Evolutionary conservation across 2,329 filamentous ascomycete species (phyloP).

Genomic region (Phialophora expanda): DNA sequence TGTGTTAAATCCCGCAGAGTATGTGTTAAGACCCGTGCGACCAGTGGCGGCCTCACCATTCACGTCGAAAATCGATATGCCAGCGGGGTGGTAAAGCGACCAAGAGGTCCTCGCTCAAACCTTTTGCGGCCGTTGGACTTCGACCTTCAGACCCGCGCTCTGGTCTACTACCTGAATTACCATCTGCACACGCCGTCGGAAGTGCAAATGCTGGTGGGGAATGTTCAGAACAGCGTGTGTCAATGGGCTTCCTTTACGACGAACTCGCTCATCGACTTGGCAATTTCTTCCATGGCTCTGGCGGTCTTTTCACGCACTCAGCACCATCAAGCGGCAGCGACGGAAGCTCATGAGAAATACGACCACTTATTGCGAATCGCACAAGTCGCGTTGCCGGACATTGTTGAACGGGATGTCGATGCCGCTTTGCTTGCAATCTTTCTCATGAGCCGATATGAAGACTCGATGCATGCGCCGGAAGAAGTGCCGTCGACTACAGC

Average conservation of each 20-base stretch:
- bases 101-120: constrained; percentile 43
- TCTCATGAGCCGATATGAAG: constrained; percentile 41
- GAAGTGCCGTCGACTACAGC: background rate
- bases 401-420: constrained; percentile 30
- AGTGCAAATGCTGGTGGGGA: constrained; percentile 26
- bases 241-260: constrained; percentile 24
- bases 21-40: constrained; percentile 32
- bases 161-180: constrained; percentile 40
- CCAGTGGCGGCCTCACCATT: constrained; percentile 29
- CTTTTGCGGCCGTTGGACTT: constrained; percentile 25
- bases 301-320: constrained; percentile 41
- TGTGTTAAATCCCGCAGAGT: constrained; percentile 39
- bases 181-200: constrained; percentile 36
- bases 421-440: constrained; percentile 37
- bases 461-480: constrained; percentile 14
- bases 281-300: constrained; percentile 42
- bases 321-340: constrained; percentile 37
- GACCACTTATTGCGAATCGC: constrained; percentile 34
- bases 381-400: constrained; percentile 27
- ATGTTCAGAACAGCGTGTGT: constrained; percentile 30
- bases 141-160: constrained; percentile 40
- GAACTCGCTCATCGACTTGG: constrained; percentile 41
- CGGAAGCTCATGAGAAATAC: constrained; percentile 40
- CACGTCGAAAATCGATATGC: constrained; percentile 43
- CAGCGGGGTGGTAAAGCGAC: constrained; percentile 43